phyloP scores from a whole-genome alignment of 306 rosid species.

The Inga laurina region DNA sequence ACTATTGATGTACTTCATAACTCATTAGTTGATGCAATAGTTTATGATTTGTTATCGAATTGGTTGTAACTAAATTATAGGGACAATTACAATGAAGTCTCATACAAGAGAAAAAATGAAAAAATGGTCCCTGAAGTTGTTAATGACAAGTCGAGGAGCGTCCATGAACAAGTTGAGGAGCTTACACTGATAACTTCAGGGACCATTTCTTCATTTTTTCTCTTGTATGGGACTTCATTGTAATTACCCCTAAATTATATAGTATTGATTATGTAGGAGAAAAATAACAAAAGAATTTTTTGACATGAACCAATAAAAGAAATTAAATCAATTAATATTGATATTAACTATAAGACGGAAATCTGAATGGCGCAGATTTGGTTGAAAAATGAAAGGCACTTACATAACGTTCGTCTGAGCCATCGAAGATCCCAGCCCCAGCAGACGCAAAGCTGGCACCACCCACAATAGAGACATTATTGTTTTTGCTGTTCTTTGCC shows the following conservation, averaged over 20 bases:
- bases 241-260: no score
- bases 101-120: no score
- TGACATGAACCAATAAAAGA: neutral
- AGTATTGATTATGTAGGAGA: neutral
- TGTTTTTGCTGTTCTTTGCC: slow-evolving; percentile 21
- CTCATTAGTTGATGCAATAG: neutral
- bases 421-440: slow-evolving; percentile 89
- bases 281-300: neutral
- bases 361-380: no score
- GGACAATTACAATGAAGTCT: no score
- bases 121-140: no score
- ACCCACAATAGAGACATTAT: slow-evolving; percentile 31
- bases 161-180: no score
- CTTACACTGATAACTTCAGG: no score
- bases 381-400: slow-evolving; percentile 30
- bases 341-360: neutral
- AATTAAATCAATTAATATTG: neutral
- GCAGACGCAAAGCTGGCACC: slow-evolving; percentile 91
- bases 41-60: neutral
- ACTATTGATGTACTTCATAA: no score
- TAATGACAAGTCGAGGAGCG: no score
- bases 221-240: no score
- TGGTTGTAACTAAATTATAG: neutral
- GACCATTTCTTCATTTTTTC: no score
- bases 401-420: slow-evolving; percentile 50